Conservation (phyloP, 257 asterid species). For the Vinca minor region DNA sequence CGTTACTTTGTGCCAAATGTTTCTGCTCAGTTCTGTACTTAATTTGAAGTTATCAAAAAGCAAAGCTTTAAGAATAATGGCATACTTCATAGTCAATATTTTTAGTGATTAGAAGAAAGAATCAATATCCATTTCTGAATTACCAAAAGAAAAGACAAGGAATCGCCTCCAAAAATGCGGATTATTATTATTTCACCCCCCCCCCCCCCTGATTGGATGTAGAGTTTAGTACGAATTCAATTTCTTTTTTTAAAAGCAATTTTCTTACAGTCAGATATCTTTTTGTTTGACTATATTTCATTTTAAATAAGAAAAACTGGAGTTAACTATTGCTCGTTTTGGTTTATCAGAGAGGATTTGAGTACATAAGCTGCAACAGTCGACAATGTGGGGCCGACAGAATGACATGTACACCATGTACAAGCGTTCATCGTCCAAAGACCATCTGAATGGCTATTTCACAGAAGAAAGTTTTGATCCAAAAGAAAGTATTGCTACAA, state of each 20-base stretch:
- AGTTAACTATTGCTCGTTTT: neutral
- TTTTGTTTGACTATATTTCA: neutral
- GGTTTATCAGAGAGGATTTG: conserved; percentile 23
- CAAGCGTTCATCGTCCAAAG: conserved; percentile 60
- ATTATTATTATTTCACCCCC: too few species aligned
- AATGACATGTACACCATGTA: conserved; percentile 40
- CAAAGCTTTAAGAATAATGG: neutral
- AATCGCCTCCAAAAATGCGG: neutral
- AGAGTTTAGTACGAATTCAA: neutral
- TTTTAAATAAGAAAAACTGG: too few species aligned
- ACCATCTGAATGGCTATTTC: conserved; percentile 36
- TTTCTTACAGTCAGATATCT: neutral
- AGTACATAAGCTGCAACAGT: conserved; percentile 20
- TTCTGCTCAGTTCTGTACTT: neutral
- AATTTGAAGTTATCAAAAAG: neutral
- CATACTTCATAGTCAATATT: neutral
- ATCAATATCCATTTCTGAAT: neutral
- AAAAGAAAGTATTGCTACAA: conserved; percentile 26
- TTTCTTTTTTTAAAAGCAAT: neutral
- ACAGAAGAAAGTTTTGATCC: conserved; percentile 39
- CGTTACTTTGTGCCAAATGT: too few species aligned
- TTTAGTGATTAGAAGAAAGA: neutral
- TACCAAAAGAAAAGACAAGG: neutral
- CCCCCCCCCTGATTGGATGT: neutral
- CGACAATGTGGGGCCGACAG: conserved; percentile 44